These are phyloP conservation scores for Neodidymelliopsis sp. DNA, from an alignment of 2,329 filamentous ascomycete genomes.

Conservation along the genomic window DNA sequence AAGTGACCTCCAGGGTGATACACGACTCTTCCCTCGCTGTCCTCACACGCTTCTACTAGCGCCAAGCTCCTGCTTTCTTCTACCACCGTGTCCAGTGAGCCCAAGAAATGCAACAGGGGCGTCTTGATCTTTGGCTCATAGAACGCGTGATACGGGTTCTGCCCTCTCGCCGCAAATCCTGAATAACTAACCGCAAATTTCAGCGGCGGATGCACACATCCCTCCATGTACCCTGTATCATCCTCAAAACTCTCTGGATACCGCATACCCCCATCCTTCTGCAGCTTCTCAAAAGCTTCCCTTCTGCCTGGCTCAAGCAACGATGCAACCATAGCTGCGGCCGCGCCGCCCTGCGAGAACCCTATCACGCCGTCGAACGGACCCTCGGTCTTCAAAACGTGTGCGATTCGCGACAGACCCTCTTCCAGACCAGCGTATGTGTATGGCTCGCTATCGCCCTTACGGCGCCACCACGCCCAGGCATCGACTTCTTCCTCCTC, in stretches of 20 bases:
- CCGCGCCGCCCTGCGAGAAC: slow-evolving; percentile 55
- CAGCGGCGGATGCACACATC: slow-evolving; percentile 59
- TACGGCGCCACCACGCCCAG: slow-evolving; percentile 83
- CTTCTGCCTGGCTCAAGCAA: slow-evolving; percentile 67
- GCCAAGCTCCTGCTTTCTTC: slow-evolving; percentile 75
- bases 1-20: slow-evolving; percentile 92
- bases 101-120: slow-evolving; percentile 81
- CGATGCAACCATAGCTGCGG: slow-evolving; percentile 75
- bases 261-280: slow-evolving; percentile 54
- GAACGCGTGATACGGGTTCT: slow-evolving; percentile 69
- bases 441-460: slow-evolving; percentile 60
- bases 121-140: slow-evolving; percentile 80
- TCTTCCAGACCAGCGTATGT: slow-evolving; percentile 73
- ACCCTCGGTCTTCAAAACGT: slow-evolving; percentile 37
- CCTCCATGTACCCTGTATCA: slow-evolving; percentile 32
- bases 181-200: slow-evolving; percentile 80
- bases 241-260: slow-evolving; percentile 61
- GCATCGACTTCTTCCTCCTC: slow-evolving; percentile 67
- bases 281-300: slow-evolving; percentile 57
- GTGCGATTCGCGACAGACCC: slow-evolving; percentile 70
- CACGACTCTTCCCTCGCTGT: slow-evolving; percentile 61
- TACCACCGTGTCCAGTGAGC: slow-evolving; percentile 86
- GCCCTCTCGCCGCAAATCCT: slow-evolving; percentile 73
- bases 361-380: slow-evolving; percentile 49
- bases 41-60: slow-evolving; percentile 70